Evolutionary conservation across 116 monocot genomes (phyloP), one percentile per base, ranked within the genome.

Genomic region (Zostera marina): DNA sequence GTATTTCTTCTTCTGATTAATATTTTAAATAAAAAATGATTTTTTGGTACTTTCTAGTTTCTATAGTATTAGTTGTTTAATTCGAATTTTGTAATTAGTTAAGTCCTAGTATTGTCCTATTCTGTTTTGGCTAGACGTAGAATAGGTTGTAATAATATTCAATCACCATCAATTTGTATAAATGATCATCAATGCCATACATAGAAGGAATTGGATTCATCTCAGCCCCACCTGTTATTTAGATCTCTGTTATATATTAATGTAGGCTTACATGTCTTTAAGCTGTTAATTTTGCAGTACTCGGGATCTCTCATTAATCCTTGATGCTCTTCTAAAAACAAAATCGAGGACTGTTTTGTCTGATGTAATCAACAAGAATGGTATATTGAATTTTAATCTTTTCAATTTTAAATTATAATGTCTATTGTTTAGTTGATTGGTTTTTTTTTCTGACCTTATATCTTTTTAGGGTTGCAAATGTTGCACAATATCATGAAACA

Each of bases 271-370:
- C 6, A 42, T 69, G 9, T 58, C 40, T 82, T 43, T 66, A 58
- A n/a, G 12, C n/a, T 68, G 4, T 64, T 69, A 45, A 26, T 70
- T 38, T 69, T 67, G 67, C 60, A 98, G 98, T 64, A 74, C 74
- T 41, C 77, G 90, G 40, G 86, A 98, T 72, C 79, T 98, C 40
- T 98, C 83, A 16, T 69, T 98, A 67, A 85, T 98, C 63, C 90
- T 98, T 70, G 98, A 98, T 58, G 98, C 98, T n/a, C 78, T 98
- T 71, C 54, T 83, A 58, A 98, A 90, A 64, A 98, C 98, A 53
- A 85, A 81, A 70, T 90, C 90, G 59, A 64, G 72, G 52, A 61
- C 70, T 23, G 86, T 98, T 63, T 76, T 98, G 76, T 53, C 57
- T 54, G 98, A 98, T 78, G 71, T 98, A 59, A 74, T 98, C 57